Evolutionary conservation across 2,329 filamentous ascomycete species (phyloP), one percentile per base, ranked within the genome.

Genomic region (Alternaria gansuensis): DNA sequence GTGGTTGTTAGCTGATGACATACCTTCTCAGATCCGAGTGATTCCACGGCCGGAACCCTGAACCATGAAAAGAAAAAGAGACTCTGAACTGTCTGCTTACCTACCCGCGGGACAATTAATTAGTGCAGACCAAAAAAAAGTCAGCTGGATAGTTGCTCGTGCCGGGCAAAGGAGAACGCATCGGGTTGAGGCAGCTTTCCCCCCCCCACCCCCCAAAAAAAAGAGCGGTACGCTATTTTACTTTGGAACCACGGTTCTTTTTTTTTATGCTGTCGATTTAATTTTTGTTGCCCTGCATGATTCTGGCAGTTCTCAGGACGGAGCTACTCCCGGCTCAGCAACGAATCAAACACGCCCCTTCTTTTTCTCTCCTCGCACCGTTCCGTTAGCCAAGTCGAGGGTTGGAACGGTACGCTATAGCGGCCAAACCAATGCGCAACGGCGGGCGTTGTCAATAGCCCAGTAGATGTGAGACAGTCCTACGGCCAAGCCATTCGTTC

Each of bases 311-410:
- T 48, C 21, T 41, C 21, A 57, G 34, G 49, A 54, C 49, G 50
- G 41, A 51, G 37, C 31, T 51, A 29, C 28, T 51, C 49, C 37
- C 49, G 31, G 37, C 28, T n/a, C 51, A 26, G 17, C 45, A 44
- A 28, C 45, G 46, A 51, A 49, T 40, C 29, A 40, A 40, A 39
- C 37, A 17, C 17, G 17, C 1, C 17, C 17, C 17, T 17, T 29
- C 33, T 43, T 51, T 37, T 43, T 36, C 28, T 17, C 29, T 41
- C 17, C 53, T 51, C 45, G 45, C 53, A 43, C 53, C 46, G 53
- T 56, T 56, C 53, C 46, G 53, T 51, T 51, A 37, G 46, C 49
- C 23, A 28, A 56, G 45, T 50, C 11, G 37, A 39, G 31, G 21
- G 21, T 33, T 37, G 23, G 23, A 21, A 51, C 23, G 53, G 46